Evolutionary conservation across 2,329 filamentous ascomycete genomes (phyloP), one percentile per base, ranked within the genome.

Genomic region (Zymoseptoria tritici): DNA sequence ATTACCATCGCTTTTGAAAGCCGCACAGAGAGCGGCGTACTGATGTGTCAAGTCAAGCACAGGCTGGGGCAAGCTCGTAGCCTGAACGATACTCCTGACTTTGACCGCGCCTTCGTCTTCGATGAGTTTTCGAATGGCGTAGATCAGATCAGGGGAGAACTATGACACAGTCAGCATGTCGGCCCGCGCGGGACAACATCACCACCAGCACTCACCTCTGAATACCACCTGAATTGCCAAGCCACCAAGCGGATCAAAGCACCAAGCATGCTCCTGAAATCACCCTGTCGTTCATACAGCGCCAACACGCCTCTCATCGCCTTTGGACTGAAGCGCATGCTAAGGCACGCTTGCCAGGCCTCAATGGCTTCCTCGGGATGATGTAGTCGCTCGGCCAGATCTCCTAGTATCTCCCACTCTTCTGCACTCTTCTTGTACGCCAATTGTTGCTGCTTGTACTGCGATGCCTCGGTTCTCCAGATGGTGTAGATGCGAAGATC

Each of bases 211-310:
- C 77, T 70, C 75, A 87, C 85, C 83, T 99, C 94, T 59, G 92
- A 97, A 78, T 99, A 99, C 94, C 94, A 99, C 67, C 94, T 83
- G 77, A 97, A 99, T 77, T 99, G 94, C 94, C 94, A 99, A 11
- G 93, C 94, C 36, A 97, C 90, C 50, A 99, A 80, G 56, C 91
- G 82, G 66, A 99, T 97, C 60, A 97, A 81, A n/a, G 90, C 87
- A 26, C 86, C 88, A 6, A 97, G 83, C 59, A 87, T 90, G 62
- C 91, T 89, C 62, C 91, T 81, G 3, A 90, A 91, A 75, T 90
- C 90, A 70, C 88, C 89, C 60, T 83, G 82, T 71, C 84, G 84
- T 75, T 95, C 89, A 67, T 91, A 91, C 54, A 90, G 82, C 57
- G 85, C 86, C 55, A 97, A 78, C 58, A 97, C 86, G 2, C 94